Evolutionary conservation across 2,329 filamentous ascomycete genomes (phyloP).

Genomic region (Botryosphaeria dothidea): DNA sequence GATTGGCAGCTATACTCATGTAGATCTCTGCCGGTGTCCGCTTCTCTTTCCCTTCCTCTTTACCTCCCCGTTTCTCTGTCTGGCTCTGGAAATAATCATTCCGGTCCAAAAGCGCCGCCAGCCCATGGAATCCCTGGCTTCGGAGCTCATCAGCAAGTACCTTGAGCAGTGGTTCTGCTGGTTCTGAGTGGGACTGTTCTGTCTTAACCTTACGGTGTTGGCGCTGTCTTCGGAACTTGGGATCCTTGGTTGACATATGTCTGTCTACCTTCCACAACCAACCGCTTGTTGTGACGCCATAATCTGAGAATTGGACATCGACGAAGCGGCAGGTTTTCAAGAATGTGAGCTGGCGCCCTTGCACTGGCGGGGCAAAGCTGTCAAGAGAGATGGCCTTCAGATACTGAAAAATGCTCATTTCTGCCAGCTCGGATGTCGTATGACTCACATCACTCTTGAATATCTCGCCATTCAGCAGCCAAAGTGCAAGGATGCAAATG

Average conservation of each 20-base stretch:
- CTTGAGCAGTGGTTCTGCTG: neutral
- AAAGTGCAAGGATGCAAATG: constrained; percentile 20
- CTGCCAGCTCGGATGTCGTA: neutral
- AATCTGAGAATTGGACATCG: constrained; percentile 1
- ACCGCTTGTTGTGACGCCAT: constrained; percentile 20
- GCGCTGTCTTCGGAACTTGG: neutral
- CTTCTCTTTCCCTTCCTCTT: neutral
- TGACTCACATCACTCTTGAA: constrained; percentile 1
- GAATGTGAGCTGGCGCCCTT: constrained; percentile 18
- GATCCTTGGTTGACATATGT: neutral
- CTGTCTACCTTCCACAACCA: constrained; percentile 20
- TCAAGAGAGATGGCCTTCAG: constrained; percentile 14
- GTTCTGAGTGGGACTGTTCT: no score
- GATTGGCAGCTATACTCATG: neutral
- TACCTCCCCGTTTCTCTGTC: neutral
- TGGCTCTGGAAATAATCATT: neutral
- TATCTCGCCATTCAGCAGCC: constrained; percentile 22
- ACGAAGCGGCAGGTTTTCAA: constrained; percentile 22
- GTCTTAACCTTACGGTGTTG: neutral
- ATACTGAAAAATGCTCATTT: constrained; percentile 18
- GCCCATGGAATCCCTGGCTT: neutral
- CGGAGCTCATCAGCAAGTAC: neutral
- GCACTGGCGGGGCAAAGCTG: constrained; percentile 9
- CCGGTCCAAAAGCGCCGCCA: neutral
- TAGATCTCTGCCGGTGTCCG: neutral